Evolutionary conservation across 2,329 filamentous ascomycete species (phyloP).

Genomic region (Venturiaceae sp.): DNA sequence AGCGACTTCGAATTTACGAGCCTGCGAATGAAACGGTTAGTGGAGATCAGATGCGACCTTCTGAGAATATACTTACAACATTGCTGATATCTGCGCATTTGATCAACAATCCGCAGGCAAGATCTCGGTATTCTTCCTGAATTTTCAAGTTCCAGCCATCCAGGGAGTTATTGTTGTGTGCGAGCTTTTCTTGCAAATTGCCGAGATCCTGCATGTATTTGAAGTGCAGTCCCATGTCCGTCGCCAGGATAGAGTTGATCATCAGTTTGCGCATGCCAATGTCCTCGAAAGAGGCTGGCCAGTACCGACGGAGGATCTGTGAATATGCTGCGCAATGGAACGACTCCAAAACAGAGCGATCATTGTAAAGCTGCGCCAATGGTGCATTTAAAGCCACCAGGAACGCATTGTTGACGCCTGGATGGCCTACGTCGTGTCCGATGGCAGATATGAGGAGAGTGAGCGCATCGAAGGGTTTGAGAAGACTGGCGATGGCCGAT

Average conservation of each 20-base stretch:
- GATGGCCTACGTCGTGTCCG: conserved; percentile 94
- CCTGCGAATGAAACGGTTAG: conserved; percentile 39
- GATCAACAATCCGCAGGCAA: conserved; percentile 86
- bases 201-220: conserved; percentile 88
- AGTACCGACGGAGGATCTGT: conserved; percentile 86
- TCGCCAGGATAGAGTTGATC: conserved; percentile 96
- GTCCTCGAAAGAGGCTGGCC: conserved; percentile 74
- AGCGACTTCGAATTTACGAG: conserved; percentile 72
- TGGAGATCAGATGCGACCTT: conserved; percentile 12
- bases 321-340: conserved; percentile 97
- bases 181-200: conserved; percentile 70
- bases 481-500: conserved; percentile 61
- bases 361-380: conserved; percentile 90
- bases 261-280: conserved; percentile 75
- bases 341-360: conserved; percentile 90
- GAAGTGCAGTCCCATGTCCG: conserved; percentile 95
- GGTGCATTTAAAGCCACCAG: conserved; percentile 85
- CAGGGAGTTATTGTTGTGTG: conserved; percentile 50
- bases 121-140: conserved; percentile 63
- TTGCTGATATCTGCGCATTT: conserved; percentile 99
- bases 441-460: conserved; percentile 92
- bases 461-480: conserved; percentile 81
- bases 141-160: conserved; percentile 71
- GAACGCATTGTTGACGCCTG: conserved; percentile 96
- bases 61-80: conserved; percentile 54